Evolutionary conservation across 768 basidiomycete species (phyloP), one percentile per base, ranked within the genome.

Genomic region (Rhodotorula diobovata): DNA sequence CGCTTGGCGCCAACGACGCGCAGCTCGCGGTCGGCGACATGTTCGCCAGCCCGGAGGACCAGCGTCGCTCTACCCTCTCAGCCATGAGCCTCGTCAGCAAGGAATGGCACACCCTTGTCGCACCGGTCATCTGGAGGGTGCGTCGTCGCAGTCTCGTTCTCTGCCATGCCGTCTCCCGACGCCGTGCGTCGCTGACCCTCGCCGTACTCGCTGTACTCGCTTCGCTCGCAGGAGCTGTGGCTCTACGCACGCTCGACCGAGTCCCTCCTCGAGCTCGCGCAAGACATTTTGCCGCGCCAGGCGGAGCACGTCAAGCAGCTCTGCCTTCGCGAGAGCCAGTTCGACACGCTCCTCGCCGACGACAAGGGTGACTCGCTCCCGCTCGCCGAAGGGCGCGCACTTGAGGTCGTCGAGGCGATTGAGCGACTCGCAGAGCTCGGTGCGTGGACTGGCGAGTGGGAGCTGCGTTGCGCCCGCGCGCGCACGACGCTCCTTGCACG

Each of bases 201-300:
- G 2, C 30, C n/a, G 28, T 9, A 2, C 54, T 46, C 14, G 53
- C 39, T 39, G 39, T 14, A 8, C 39, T 14, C 39, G 8, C 32
- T 41, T 11, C 3, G 6, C n/a, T 8, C 21, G 20, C 51, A 67
- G 59, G 50, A 61, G 34, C 51, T 67, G 34, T 43, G 23, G 16
- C 51, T 61, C 43, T 54, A 43, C 43, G 50, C 53, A 9, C 12
- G 51, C 41, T 54, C 59, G 21, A 67, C 59, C 53, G 41, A 45
- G 59, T 15, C 15, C 11, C 59, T 67, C 32, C 51, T 43, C 43
- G 6, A 25, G 16, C 60, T 67, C 34, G 51, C 41, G 43, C 23
- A 12, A 34, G 59, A 67, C 32, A 67, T 67, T 43, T 60, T 67
- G 32, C 66, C 66, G 16, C 60, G 66, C 28, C 59, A 55, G 21